A percentile compares a stretch with the other conserved stretches of the same genome.
phyloP scores from a whole-genome alignment of 768 basidiomycete species.

The Tremella yokohamensis region DNA sequence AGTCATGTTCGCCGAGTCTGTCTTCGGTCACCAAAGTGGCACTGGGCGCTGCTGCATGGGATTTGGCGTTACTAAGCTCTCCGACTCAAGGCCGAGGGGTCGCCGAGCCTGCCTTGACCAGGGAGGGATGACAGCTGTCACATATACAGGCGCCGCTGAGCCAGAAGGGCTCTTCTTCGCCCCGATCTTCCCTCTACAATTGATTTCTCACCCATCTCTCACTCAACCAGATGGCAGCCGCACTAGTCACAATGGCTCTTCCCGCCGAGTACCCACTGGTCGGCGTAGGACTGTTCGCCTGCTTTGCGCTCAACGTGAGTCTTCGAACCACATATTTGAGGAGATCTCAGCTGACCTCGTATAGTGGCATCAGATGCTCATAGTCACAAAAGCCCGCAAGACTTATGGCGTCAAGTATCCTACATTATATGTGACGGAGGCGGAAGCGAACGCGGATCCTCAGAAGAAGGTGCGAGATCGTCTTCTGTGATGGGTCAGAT shows the following conservation, averaged over 20 bases:
- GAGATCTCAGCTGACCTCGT: too few species aligned
- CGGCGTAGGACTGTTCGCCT: constrained; percentile 27
- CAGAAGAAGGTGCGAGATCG: constrained; percentile 27
- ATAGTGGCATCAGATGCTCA: too few species aligned
- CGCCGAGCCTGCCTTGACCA: too few species aligned
- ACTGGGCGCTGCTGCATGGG: too few species aligned
- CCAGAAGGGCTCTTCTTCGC: too few species aligned
- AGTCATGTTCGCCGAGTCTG: too few species aligned
- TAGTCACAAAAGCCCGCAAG: background rate
- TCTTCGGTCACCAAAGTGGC: too few species aligned
- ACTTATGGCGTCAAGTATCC: constrained; percentile 35
- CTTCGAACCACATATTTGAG: background rate
- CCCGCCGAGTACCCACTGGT: constrained; percentile 34
- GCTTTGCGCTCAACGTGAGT: constrained; percentile 31
- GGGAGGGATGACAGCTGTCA: background rate
- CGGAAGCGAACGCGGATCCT: background rate
- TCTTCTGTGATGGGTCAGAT: background rate
- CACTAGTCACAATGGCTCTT: constrained; percentile 6
- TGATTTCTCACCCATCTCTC: too few species aligned
- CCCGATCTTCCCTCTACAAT: too few species aligned
- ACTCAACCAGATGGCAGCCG: too few species aligned
- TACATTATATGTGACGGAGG: constrained; percentile 34
- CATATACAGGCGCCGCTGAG: background rate
- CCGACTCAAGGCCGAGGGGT: too few species aligned
- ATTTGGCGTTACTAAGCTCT: too few species aligned